Base-by-base conservation (phyloP, 78 protist genomes). In the Mantamonas sphyraenae region DNA sequence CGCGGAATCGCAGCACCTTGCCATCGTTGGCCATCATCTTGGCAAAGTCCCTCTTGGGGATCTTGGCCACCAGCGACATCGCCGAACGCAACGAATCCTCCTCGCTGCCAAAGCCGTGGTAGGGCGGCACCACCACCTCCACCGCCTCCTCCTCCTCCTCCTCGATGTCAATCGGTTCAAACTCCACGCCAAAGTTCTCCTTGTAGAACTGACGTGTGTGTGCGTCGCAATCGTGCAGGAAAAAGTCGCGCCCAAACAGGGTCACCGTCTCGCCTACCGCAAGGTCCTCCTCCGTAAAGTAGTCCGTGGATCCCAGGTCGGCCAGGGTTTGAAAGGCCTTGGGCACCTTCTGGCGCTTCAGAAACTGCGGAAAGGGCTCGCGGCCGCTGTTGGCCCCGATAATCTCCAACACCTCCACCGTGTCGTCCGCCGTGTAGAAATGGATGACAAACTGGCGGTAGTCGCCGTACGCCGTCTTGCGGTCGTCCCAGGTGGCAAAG, bases 381-480 rank as follows among this genome's bases (percentile, higher is more conserved):
- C 77, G 35, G 2, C 94, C 94, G 0, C 76, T 59, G 78, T 89
- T 89, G 51, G 64, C 8, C 40, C 10, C 2, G 26, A 39, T 45
- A 16, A 57, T 65, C 73, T 81, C 83, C 22, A 51, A 37, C 31
- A 73, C 57, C 67, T 81, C 78, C n/a, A 58, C 26, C n/a, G 80
- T 73, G 80, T 81, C 80, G 72, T 81, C 80, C 24, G 51, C 74
- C 30, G 74, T 37, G 51, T 50, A 81, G 70, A 50, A 81, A 39
- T 40, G 77, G 28, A 73, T 12, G 40, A 47, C 20, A 30, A 73
- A 63, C 26, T 40, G 64, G 30, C 63, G 57, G 43, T 0, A 22
- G 24, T 68, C 73, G 51, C 78, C 78, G 31, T 5, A 55, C 33
- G 40, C 0, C n/a, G 2, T 31, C 20, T 22, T 67, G 22, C 75